Conservation (phyloP, 805 yeast genomes). For the Sporopachydermia lactativora region DNA sequence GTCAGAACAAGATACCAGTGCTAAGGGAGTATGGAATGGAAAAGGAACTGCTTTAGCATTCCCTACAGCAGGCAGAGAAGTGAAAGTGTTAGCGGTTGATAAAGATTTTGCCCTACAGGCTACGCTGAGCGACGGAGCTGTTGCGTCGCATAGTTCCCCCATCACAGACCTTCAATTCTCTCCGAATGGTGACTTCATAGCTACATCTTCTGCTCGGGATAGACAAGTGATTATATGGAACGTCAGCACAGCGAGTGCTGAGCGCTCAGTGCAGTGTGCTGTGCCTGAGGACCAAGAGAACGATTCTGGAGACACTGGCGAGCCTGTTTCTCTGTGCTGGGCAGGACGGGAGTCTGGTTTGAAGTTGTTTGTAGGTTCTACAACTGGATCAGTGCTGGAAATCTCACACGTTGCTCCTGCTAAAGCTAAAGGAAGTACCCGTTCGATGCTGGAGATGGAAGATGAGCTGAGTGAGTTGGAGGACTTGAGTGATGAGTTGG, state of each 20-base stretch:
- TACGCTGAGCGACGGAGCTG: slow-evolving; percentile 2
- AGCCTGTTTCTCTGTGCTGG: slow-evolving; percentile 14
- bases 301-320: too few species aligned
- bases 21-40: slow-evolving; percentile 14
- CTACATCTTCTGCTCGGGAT: slow-evolving; percentile 36
- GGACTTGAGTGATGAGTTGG: slow-evolving; percentile 14
- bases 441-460: slow-evolving; percentile 9
- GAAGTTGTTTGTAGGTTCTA: slow-evolving; percentile 2
- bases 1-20: slow-evolving; percentile 15
- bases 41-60: slow-evolving; percentile 9
- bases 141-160: slow-evolving; percentile 16
- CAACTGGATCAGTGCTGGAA: slow-evolving; percentile 3
- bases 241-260: slow-evolving; percentile 21
- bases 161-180: slow-evolving; percentile 45
- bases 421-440: not conserved
- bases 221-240: slow-evolving; percentile 45
- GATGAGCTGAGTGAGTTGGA: slow-evolving; percentile 14
- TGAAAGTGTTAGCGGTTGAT: not conserved
- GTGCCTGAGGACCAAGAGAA: slow-evolving; percentile 10
- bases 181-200: slow-evolving; percentile 45
- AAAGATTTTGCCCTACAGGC: not conserved
- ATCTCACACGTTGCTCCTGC: slow-evolving; percentile 2
- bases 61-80: not conserved
- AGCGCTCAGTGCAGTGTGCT: slow-evolving; percentile 18
- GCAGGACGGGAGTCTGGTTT: slow-evolving; percentile 10